A percentile compares a stretch with the other conserved stretches of the same genome.
Evolutionary conservation across 768 basidiomycete genomes (phyloP).

Genomic region (Suillus discolor): DNA sequence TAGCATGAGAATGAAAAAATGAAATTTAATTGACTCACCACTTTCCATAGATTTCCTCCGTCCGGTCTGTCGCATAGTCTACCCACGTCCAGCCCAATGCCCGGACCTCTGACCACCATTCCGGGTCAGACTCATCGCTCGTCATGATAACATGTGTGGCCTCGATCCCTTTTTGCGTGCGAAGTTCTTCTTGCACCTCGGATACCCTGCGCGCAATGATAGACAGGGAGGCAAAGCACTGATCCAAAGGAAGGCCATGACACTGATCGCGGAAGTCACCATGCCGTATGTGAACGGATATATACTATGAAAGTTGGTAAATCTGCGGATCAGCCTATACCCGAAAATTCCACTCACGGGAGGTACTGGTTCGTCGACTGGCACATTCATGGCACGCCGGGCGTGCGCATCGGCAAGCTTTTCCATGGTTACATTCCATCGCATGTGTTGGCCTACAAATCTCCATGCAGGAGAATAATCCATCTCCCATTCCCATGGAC

Average conservation of each 20-base stretch:
- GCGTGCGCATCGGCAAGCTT: conserved; percentile 48
- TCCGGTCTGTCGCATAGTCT: conserved; percentile 46
- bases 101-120: conserved; percentile 58
- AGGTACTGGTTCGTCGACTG: conserved; percentile 43
- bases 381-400: conserved; percentile 43
- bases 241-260: conserved; percentile 38
- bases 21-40: conserved; percentile 42
- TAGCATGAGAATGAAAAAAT: neutral
- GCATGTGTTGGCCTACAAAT: conserved; percentile 53
- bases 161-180: conserved; percentile 43
- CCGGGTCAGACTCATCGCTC: conserved; percentile 57
- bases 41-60: conserved; percentile 46
- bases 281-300: conserved; percentile 58
- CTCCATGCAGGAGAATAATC: conserved; percentile 64
- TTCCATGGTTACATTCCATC: conserved; percentile 48
- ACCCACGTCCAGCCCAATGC: conserved; percentile 53
- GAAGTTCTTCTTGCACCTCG: conserved; percentile 55
- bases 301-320: conserved; percentile 41
- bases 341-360: conserved; percentile 37
- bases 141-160: conserved; percentile 64
- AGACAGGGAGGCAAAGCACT: conserved; percentile 56
- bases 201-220: conserved; percentile 56
- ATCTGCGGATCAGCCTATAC: neutral
- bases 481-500: conserved; percentile 57
- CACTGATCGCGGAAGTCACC: conserved; percentile 56